Evolutionary conservation across 148 eudicot species (phyloP).

Genomic region (Diospyros lotus): DNA sequence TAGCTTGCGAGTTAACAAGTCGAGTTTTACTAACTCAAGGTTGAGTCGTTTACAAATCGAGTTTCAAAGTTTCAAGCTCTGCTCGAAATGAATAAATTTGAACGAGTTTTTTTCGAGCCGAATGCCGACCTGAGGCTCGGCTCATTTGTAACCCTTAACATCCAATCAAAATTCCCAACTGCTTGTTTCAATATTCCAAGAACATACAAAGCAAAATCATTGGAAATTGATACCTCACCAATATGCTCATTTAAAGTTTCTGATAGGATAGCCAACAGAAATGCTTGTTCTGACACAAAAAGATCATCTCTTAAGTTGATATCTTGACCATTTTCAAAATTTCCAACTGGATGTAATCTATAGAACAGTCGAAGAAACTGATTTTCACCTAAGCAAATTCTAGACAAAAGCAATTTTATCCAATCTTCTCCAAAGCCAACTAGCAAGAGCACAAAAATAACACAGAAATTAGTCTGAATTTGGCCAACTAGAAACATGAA

Average conservation of each 20-base stretch:
- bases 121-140: no score
- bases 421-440: conserved; percentile 74
- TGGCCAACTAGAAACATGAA: neutral
- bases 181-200: conserved; percentile 45
- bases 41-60: no score
- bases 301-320: conserved; percentile 8
- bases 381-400: conserved; percentile 55
- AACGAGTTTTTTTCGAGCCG: no score
- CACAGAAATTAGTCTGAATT: neutral
- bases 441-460: conserved; percentile 12
- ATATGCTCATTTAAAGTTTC: conserved; percentile 56
- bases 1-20: no score
- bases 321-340: conserved; percentile 15
- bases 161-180: conserved; percentile 31
- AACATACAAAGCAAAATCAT: conserved; percentile 42
- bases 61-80: no score
- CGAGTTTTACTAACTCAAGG: no score
- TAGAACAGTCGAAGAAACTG: conserved; percentile 43
- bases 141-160: conserved; percentile 13
- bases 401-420: conserved; percentile 65
- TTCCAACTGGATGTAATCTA: conserved; percentile 20
- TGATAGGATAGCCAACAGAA: conserved; percentile 46
- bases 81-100: no score
- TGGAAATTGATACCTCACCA: conserved; percentile 33
- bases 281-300: conserved; percentile 58